Conservation (phyloP, 2,329 filamentous ascomycete genomes). For the Beauveria pseudobassiana region DNA sequence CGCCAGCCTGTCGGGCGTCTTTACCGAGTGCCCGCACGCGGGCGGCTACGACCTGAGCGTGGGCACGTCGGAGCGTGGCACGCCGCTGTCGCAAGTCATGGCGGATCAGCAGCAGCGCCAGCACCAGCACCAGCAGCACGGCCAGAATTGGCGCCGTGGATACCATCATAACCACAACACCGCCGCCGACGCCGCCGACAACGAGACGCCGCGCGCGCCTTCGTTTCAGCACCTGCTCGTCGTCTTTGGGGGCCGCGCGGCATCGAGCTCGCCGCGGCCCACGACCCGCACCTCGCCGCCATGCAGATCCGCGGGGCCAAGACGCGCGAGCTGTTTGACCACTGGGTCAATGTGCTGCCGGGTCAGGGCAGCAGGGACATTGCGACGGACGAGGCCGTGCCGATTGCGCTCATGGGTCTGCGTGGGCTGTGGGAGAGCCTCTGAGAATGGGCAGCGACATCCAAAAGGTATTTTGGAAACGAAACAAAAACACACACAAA, state of each 20-base stretch:
- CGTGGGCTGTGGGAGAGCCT: constrained; percentile 45
- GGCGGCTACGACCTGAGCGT: constrained; percentile 77
- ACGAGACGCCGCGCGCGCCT: constrained; percentile 12
- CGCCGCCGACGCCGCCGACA: too few species aligned
- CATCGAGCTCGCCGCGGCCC: constrained; percentile 65
- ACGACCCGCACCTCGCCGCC: constrained; percentile 45
- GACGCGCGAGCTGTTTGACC: constrained; percentile 68
- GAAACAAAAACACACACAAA: too few species aligned
- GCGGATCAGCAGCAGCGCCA: constrained; percentile 29
- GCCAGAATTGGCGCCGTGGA: background rate
- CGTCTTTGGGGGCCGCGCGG: constrained; percentile 78
- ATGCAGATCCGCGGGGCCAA: constrained; percentile 58
- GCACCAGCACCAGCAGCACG: background rate
- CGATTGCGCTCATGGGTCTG: constrained; percentile 65
- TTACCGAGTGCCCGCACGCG: constrained; percentile 68
- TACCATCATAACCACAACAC: too few species aligned
- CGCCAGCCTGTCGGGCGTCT: constrained; percentile 60
- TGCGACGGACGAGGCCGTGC: constrained; percentile 75
- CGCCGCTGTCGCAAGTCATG: constrained; percentile 40
- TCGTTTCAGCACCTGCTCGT: constrained; percentile 65
- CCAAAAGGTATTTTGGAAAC: too few species aligned
- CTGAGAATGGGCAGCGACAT: background rate
- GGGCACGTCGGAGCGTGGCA: constrained; percentile 73
- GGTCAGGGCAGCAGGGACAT: constrained; percentile 77
- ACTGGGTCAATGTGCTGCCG: constrained; percentile 75